A percentile compares a stretch with the other conserved stretches of the same genome.
Conservation (phyloP, 768 basidiomycete species). For the Lentinula detonsa region DNA sequence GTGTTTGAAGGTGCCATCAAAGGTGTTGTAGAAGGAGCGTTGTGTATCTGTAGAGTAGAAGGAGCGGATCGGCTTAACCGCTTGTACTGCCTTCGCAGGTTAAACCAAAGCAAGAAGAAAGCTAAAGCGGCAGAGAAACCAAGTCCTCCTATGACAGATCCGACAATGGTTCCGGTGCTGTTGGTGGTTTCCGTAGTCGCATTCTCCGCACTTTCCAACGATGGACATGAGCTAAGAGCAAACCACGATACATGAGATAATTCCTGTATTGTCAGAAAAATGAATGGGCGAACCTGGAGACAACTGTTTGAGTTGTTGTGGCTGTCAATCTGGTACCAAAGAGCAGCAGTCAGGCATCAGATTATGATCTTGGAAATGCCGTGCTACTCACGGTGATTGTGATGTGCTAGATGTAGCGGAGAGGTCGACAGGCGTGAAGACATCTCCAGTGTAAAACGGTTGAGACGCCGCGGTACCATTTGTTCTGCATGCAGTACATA, state of each 20-base stretch:
- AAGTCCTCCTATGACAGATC: background rate
- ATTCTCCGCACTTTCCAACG: background rate
- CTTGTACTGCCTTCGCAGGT: background rate
- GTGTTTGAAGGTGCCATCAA: background rate
- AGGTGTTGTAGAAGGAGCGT: background rate
- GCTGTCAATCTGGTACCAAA: background rate
- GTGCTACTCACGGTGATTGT: background rate
- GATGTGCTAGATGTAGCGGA: background rate
- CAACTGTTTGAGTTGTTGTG: background rate
- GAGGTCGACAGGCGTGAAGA: background rate
- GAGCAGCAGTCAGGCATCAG: background rate
- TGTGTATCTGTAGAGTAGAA: background rate
- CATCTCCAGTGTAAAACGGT: background rate
- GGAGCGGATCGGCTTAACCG: background rate
- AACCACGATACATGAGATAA: background rate
- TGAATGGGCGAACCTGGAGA: background rate
- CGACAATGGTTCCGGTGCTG: background rate
- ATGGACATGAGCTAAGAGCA: background rate
- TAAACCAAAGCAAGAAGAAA: background rate
- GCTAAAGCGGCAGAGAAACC: background rate
- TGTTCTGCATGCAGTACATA: background rate
- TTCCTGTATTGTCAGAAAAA: background rate
- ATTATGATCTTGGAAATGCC: background rate
- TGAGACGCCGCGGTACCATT: background rate
- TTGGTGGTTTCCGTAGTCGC: background rate